Conservation (phyloP, 2,329 filamentous ascomycete genomes). For the Aureobasidium sp. region DNA sequence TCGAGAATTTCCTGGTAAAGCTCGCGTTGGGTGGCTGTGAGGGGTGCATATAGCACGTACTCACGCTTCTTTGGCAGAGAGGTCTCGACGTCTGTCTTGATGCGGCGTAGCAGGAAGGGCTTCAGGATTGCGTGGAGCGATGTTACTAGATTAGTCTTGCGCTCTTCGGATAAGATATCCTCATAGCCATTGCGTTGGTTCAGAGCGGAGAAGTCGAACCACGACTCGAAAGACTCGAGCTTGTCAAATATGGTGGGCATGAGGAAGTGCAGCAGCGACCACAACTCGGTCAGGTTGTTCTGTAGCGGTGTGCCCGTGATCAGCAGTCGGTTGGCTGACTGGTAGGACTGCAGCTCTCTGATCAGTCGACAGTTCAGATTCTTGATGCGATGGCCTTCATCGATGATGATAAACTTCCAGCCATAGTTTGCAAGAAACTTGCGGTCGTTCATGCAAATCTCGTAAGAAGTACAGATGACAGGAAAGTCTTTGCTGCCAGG, state of each 20-base stretch:
- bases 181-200: constrained; percentile 74
- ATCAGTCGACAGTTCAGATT: constrained; percentile 92
- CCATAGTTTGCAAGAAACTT: constrained; percentile 74
- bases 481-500: constrained; percentile 70
- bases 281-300: constrained; percentile 90
- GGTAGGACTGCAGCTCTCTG: constrained; percentile 78
- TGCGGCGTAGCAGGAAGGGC: constrained; percentile 75
- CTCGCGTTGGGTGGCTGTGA: constrained; percentile 85
- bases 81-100: constrained; percentile 90
- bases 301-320: constrained; percentile 94
- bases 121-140: constrained; percentile 92
- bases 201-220: constrained; percentile 95
- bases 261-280: constrained; percentile 90
- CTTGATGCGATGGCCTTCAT: constrained; percentile 95
- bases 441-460: constrained; percentile 89
- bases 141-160: constrained; percentile 69
- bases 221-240: constrained; percentile 84
- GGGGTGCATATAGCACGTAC: constrained; percentile 88
- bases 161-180: constrained; percentile 70
- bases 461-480: constrained; percentile 89
- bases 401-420: constrained; percentile 98
- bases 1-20: constrained; percentile 71
- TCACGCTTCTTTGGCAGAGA: constrained; percentile 93
- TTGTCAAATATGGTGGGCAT: constrained; percentile 90
- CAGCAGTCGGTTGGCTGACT: constrained; percentile 80